Evolutionary conservation across 1,139 yeast genomes (phyloP), one percentile per base, ranked within the genome.

Genomic region (Geotrichum siamense): DNA sequence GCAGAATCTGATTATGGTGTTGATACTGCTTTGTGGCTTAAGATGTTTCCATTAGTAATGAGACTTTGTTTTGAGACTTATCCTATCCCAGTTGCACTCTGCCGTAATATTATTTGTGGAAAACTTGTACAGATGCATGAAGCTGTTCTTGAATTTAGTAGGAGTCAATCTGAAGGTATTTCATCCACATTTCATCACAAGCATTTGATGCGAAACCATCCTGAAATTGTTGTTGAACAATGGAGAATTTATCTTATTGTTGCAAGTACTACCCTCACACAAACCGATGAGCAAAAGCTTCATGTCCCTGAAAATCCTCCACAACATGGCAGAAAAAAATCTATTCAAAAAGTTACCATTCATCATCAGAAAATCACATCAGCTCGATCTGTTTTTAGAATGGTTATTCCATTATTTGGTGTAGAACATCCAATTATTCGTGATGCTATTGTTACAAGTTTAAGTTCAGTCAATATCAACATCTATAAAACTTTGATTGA

Each of bases 1-100:
- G 96, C 95, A 0, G 96, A 85, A 55, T 83, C 95, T 1, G 95
- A 84, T 50, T 83, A 87, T 57, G 96, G 97, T 2, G 89, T 91
- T 8, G 98, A 93, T 61, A 80, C 94, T 1, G 95, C 98, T 0
- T 67, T 93, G 20, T 93, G 98, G 98, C 81, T 89, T 55, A 75
- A 94, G 53, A 74, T 82, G 1, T 89, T 83, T 56, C 97, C 97
- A 1, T 75, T 74, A 38, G 66, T 93, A 3, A 66, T 91, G 39
- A 78, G 75, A 34, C 71, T 78, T 2, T 78, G 93, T 51, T 87
- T 85, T 53, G 86, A 79, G 48, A 74, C 72, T 43, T 89, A 94
- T 57, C 97, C 98, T 0, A 81, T 91, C 61, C 93, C 96, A 0
- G 87, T 91, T 58, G 98, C 97, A 0, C 70, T 91, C 50, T 86